Conservation (phyloP, 2,329 filamentous ascomycete genomes). For the Hypoxylon sp. region DNA sequence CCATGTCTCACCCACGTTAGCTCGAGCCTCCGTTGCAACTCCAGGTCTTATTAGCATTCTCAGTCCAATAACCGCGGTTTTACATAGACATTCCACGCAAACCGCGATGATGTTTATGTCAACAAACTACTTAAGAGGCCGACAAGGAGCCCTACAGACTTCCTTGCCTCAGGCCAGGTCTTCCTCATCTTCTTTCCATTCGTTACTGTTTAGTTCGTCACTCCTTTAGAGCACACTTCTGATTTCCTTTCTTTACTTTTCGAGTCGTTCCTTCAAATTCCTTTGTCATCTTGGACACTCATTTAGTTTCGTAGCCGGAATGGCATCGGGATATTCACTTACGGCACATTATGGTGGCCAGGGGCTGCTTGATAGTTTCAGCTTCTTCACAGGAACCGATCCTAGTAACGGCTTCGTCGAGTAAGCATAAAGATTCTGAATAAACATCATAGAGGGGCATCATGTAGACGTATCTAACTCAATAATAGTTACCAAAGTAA, state of each 20-base stretch:
- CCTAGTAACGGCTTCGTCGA: conserved; percentile 77
- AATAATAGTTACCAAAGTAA: conserved; percentile 61
- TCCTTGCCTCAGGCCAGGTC: conserved; percentile 18
- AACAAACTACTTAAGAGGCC: conserved; percentile 45
- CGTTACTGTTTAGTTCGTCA: conserved; percentile 38
- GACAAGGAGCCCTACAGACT: not conserved
- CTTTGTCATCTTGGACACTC: conserved; percentile 28
- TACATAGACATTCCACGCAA: conserved; percentile 43
- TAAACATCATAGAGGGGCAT: not conserved
- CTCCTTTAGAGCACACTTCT: conserved; percentile 44
- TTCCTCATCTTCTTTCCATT: conserved; percentile 28
- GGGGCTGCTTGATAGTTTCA: conserved; percentile 60
- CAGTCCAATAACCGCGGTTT: conserved; percentile 41
- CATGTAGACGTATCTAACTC: conserved; percentile 11
- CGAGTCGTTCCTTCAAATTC: conserved; percentile 49
- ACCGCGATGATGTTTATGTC: conserved; percentile 37
- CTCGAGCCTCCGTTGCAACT: conserved; percentile 39
- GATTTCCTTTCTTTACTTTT: conserved; percentile 40
- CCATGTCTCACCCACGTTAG: conserved; percentile 48
- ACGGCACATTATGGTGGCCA: conserved; percentile 53
- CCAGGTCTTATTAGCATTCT: conserved; percentile 51
- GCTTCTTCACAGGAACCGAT: conserved; percentile 67
- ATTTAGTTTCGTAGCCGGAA: conserved; percentile 27
- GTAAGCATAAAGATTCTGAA: conserved; percentile 62
- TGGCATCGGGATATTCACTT: conserved; percentile 52